phyloP scores from a whole-genome alignment of 2,329 filamentous ascomycete genomes.

The Dactylellina parvicollis region DNA sequence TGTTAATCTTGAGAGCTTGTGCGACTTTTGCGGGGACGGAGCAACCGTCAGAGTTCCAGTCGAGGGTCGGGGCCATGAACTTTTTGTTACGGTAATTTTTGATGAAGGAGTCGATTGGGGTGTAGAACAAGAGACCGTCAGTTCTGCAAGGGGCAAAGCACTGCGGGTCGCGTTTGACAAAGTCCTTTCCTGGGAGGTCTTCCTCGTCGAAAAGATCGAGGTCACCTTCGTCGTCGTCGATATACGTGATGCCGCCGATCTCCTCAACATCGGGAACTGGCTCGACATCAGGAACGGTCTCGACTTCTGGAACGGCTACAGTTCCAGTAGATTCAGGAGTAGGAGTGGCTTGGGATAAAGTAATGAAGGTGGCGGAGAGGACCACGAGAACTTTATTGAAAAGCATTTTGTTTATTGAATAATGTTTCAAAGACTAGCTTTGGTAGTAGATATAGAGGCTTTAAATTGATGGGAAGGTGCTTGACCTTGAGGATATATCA shows the following conservation, averaged over 20 bases:
- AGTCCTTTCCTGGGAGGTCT: slow-evolving; percentile 22
- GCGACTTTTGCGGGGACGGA: slow-evolving; percentile 16
- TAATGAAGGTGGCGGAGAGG: slow-evolving; percentile 10
- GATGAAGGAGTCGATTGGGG: slow-evolving; percentile 19
- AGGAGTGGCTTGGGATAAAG: slow-evolving; percentile 3
- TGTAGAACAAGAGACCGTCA: slow-evolving; percentile 15
- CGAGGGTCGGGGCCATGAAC: slow-evolving; percentile 11
- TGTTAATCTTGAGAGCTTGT: slow-evolving; percentile 16
- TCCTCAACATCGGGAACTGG: not conserved
- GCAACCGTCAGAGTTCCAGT: slow-evolving; percentile 33
- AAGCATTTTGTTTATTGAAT: slow-evolving; percentile 4
- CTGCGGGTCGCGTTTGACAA: slow-evolving; percentile 23
- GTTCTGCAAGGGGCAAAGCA: slow-evolving; percentile 23
- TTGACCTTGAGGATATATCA: not conserved
- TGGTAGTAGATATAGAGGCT: not conserved
- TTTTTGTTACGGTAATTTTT: slow-evolving; percentile 34
- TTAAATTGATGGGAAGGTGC: not conserved
- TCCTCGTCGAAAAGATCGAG: slow-evolving; percentile 13
- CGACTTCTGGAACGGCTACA: not conserved
- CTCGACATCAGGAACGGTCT: not conserved
- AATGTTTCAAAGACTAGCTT: too few species aligned
- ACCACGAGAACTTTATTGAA: slow-evolving; percentile 16
- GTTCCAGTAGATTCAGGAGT: slow-evolving; percentile 1
- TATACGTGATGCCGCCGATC: slow-evolving; percentile 8
- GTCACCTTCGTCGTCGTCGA: slow-evolving; percentile 28